Conservation (phyloP, 2,329 filamentous ascomycete species). For the Alternaria longipes region DNA sequence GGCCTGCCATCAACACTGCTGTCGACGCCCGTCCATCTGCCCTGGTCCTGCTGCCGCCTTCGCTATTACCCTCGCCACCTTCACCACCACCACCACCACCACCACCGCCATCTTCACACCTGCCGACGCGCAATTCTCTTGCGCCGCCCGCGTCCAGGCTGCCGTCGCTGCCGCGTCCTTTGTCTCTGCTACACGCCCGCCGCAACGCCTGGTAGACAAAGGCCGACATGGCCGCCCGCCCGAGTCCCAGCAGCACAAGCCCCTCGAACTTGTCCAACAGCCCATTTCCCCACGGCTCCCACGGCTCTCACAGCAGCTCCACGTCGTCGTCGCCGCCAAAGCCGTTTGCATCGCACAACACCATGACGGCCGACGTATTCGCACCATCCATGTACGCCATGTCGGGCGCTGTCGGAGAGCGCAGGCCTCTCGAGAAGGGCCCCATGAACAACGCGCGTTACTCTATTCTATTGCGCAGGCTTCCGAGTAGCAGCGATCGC, state of each 20-base stretch:
- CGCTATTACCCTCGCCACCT: slow-evolving; percentile 10
- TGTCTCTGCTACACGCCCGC: slow-evolving; percentile 39
- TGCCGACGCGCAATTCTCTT: slow-evolving; percentile 4
- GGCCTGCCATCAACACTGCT: slow-evolving; percentile 37
- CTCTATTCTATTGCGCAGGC: slow-evolving; percentile 65
- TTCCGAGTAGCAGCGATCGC: slow-evolving; percentile 66
- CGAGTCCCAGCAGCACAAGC: slow-evolving; percentile 54
- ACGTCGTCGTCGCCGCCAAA: slow-evolving; percentile 53
- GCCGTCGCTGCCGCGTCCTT: slow-evolving; percentile 33
- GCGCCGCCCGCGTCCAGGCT: background rate
- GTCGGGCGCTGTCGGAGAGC: slow-evolving; percentile 53
- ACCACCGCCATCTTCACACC: background rate
- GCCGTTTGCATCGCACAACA: slow-evolving; percentile 46
- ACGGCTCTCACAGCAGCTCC: slow-evolving; percentile 52
- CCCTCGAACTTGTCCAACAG: slow-evolving; percentile 53
- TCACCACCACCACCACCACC: background rate
- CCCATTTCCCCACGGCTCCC: slow-evolving; percentile 50
- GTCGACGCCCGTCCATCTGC: slow-evolving; percentile 35
- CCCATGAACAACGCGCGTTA: slow-evolving; percentile 37
- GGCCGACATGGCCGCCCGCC: slow-evolving; percentile 52
- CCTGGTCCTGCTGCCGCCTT: slow-evolving; percentile 22
- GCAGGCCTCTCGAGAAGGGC: slow-evolving; percentile 50
- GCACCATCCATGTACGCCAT: slow-evolving; percentile 52
- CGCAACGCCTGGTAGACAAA: slow-evolving; percentile 45
- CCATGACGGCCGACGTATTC: slow-evolving; percentile 55